A percentile compares a stretch with the other conserved stretches of the same genome.
Conservation (phyloP, 2,329 filamentous ascomycete genomes). For the Alternaria sp. region DNA sequence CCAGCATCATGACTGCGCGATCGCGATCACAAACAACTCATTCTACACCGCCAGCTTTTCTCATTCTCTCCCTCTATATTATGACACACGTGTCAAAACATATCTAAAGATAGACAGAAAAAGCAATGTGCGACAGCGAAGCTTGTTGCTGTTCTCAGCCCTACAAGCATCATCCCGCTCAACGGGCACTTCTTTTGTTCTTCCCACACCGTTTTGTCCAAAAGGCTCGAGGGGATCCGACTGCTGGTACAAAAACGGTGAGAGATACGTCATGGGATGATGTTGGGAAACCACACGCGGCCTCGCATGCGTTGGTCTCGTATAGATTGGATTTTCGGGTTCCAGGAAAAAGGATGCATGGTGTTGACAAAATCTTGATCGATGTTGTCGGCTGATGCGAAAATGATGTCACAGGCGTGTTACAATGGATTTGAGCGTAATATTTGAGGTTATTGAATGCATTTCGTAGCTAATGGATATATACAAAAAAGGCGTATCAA, state of each 20-base stretch:
- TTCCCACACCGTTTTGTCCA: background rate
- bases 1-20: background rate
- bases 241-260: background rate
- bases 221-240: background rate
- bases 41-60: background rate
- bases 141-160: background rate
- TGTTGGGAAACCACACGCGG: background rate
- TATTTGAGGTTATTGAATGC: background rate
- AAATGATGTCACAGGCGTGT: background rate
- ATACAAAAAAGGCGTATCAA: background rate
- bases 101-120: background rate
- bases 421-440: background rate
- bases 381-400: background rate
- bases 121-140: background rate
- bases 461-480: background rate
- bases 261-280: background rate
- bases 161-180: background rate
- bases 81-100: background rate
- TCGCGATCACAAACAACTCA: background rate
- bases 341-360: background rate
- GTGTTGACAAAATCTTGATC: background rate
- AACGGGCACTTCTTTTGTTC: background rate
- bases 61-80: background rate
- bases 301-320: background rate
- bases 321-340: background rate